Base-by-base conservation (phyloP, 768 basidiomycete genomes). In the Tephrocybe sp. region DNA sequence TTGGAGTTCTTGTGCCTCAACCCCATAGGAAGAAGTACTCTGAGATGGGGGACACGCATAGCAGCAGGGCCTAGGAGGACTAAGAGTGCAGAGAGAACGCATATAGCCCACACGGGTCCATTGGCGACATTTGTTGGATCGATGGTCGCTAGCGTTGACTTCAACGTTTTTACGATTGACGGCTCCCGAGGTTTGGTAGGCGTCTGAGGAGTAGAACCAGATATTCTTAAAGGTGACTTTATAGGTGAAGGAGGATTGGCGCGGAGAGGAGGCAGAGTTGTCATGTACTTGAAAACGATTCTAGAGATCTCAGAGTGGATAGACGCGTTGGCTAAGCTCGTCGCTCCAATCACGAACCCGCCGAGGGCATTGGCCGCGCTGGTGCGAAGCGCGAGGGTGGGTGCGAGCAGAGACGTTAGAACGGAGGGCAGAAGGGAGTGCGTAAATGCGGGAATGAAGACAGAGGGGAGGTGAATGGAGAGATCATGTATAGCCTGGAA, bases 361-460 rank as follows among this genome's bases (percentile, higher is more conserved):
- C 86, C 81, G 0, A 91, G 74, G 0, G 89, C 89, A 58, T 89
- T 81, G 40, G 84, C 87, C 6, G 89, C 89, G 63, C 87, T 85
- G 0, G 77, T 68, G 12, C 89, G 84, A 39, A 91, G 70, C n/a
- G 69, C 64, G 5, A 87, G 68, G 1, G 83, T 87, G 1, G 80
- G 76, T 3, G 83, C 85, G 7, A 89, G 76, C 13, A 92, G 70
- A 52, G 79, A 81, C 19, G 72, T 63, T 16, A 92, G 69, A 35
- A 92, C 70, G 5, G 83, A 82, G 2, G 82, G 80, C 9, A 92
- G 70, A 20, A 79, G 56, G 1, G 59, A 59, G 6, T 50, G 48
- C 14, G 70, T 68, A 57, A 92, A 89, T 6, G 82, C 76, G 0
- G 84, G 82, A n/a, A 89, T 69, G 59, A 92, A 92, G 8, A 82